These are phyloP conservation scores for Harringtonia lauricola DNA, from an alignment of 2,329 filamentous ascomycete species.

Conservation along the genomic window DNA sequence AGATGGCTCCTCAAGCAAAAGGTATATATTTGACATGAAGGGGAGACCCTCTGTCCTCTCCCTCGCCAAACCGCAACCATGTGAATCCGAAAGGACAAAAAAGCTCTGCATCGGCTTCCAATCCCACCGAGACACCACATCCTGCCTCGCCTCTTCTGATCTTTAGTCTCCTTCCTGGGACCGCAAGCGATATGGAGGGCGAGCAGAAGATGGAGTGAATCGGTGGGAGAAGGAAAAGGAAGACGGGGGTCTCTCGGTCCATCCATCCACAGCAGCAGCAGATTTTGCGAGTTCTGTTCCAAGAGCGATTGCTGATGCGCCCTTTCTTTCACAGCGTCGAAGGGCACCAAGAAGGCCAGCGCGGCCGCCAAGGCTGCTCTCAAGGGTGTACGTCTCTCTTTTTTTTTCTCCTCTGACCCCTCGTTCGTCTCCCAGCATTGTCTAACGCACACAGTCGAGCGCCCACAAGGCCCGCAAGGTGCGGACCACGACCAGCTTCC, in stretches of 20 bases:
- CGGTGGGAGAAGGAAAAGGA: background rate
- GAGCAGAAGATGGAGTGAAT: background rate
- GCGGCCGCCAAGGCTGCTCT: conserved; percentile 93
- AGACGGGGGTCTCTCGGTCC: conserved; percentile 4
- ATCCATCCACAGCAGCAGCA: conserved; percentile 51
- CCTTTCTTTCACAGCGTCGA: conserved; percentile 43
- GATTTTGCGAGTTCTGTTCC: conserved; percentile 61
- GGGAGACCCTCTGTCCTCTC: background rate
- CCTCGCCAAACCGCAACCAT: background rate
- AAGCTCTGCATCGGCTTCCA: conserved; percentile 2
- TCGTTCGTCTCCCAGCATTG: background rate
- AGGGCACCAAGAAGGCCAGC: conserved; percentile 75
- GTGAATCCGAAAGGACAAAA: conserved; percentile 2
- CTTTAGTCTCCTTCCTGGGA: background rate
- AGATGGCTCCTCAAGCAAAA: conserved; percentile 29
- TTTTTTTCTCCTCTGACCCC: conserved; percentile 5
- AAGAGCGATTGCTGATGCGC: conserved; percentile 65
- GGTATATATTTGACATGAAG: conserved; percentile 18
- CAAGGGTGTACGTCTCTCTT: conserved; percentile 67
- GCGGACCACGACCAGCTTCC: conserved; percentile 88
- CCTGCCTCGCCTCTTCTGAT: background rate
- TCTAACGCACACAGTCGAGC: conserved; percentile 27
- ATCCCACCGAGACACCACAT: background rate
- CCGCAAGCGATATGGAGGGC: background rate
- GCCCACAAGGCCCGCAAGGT: conserved; percentile 85